phyloP scores from a whole-genome alignment of 208 protist genomes.

The Phytomonas sp. region DNA sequence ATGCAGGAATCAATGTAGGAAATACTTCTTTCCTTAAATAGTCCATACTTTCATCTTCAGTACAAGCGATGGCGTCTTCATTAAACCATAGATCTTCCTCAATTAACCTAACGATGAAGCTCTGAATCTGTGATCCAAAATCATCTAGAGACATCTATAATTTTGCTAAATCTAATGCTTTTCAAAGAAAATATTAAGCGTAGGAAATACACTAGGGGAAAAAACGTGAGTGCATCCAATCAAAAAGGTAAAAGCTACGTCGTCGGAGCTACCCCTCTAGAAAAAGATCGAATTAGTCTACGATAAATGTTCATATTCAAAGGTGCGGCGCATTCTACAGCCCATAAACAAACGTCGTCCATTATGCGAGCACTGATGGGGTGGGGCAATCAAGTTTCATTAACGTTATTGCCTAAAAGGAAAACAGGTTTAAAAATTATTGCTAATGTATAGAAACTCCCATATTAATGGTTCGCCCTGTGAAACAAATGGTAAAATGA shows the following conservation, averaged over 20 bases:
- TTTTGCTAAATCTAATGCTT: background rate
- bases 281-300: background rate
- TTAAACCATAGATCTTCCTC: constrained; percentile 65
- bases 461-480: background rate
- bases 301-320: background rate
- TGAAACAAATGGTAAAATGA: background rate
- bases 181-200: background rate
- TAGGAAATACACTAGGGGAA: background rate
- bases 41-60: constrained; percentile 20
- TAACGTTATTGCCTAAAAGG: background rate
- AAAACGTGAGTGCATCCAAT: background rate
- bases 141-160: constrained; percentile 12
- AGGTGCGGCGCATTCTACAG: background rate
- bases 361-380: background rate
- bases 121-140: constrained; percentile 1
- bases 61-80: constrained; percentile 17
- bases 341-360: background rate
- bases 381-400: background rate
- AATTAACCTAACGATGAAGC: constrained; percentile 34
- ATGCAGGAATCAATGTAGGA: constrained; percentile 61
- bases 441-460: background rate
- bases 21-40: constrained; percentile 69
- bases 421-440: background rate
- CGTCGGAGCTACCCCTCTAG: background rate
- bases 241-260: background rate